phyloP scores from a whole-genome alignment of 2,329 filamentous ascomycete species.

The Aureobasidium sp. region DNA sequence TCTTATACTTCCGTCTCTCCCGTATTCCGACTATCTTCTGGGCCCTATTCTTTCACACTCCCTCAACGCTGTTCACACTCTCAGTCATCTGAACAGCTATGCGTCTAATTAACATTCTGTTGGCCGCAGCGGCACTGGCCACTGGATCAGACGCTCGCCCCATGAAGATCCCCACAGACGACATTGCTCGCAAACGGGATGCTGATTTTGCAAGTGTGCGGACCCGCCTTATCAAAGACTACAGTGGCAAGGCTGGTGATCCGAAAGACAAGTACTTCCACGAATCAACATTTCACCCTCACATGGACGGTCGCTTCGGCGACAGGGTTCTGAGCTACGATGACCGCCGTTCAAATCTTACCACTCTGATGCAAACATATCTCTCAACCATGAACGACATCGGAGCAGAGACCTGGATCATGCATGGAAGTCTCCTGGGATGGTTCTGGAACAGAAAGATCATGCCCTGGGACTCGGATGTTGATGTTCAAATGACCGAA shows the following conservation, averaged over 20 bases:
- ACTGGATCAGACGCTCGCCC: slow-evolving; percentile 6
- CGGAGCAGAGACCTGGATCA: slow-evolving; percentile 55
- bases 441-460: slow-evolving; percentile 59
- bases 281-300: slow-evolving; percentile 46
- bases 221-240: slow-evolving; percentile 33
- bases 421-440: slow-evolving; percentile 54
- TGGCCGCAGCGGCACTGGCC: background rate
- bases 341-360: slow-evolving; percentile 43
- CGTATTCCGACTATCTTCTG: background rate
- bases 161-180: slow-evolving; percentile 5
- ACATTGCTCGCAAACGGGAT: slow-evolving; percentile 26
- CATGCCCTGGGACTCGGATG: slow-evolving; percentile 56
- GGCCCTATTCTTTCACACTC: background rate
- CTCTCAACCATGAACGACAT: slow-evolving; percentile 50
- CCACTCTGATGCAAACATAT: slow-evolving; percentile 49
- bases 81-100: background rate
- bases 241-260: slow-evolving; percentile 29
- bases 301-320: slow-evolving; percentile 54
- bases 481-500: slow-evolving; percentile 54
- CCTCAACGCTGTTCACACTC: background rate
- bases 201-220: slow-evolving; percentile 40
- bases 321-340: slow-evolving; percentile 38
- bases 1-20: background rate
- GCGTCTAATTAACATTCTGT: slow-evolving; percentile 1
- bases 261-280: slow-evolving; percentile 46